phyloP scores from a whole-genome alignment of 2,329 filamentous ascomycete genomes.

The Amphichorda felina region DNA sequence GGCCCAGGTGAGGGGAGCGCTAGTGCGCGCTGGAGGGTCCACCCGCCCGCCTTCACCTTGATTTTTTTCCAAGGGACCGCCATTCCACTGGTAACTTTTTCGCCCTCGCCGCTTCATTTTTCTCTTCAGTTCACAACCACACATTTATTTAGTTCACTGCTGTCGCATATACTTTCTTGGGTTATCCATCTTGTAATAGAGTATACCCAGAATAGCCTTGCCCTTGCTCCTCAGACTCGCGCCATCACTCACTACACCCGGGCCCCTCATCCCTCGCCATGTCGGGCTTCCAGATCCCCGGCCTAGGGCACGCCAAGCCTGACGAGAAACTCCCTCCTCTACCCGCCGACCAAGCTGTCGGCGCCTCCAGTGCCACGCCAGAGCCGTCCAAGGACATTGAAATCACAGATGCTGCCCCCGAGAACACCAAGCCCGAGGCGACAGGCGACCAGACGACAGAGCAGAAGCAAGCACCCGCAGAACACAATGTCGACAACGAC shows the following conservation, averaged over 20 bases:
- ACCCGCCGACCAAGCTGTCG: slow-evolving; percentile 16
- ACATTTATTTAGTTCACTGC: too few species aligned
- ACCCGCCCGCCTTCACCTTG: background rate
- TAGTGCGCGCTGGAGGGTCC: background rate
- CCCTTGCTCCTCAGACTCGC: too few species aligned
- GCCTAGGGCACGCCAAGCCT: slow-evolving; percentile 28
- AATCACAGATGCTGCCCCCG: slow-evolving; percentile 6
- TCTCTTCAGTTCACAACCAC: background rate
- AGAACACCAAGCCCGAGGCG: background rate
- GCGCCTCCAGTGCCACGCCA: slow-evolving; percentile 12
- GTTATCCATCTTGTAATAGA: too few species aligned
- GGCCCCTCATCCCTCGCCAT: too few species aligned
- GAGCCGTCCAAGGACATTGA: slow-evolving; percentile 9
- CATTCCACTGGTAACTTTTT: background rate
- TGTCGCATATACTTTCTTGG: background rate
- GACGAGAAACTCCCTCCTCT: slow-evolving; percentile 28
- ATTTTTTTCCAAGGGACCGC: slow-evolving; percentile 3
- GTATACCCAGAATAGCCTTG: too few species aligned
- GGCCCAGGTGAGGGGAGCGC: too few species aligned
- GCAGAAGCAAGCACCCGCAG: background rate
- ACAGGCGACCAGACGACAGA: background rate
- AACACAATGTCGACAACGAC: slow-evolving; percentile 9
- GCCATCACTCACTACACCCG: too few species aligned
- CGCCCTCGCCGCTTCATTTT: too few species aligned
- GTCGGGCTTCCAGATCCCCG: slow-evolving; percentile 31